Base-by-base conservation (phyloP, 2,329 filamentous ascomycete genomes). In the Calonectria multiphialidica region DNA sequence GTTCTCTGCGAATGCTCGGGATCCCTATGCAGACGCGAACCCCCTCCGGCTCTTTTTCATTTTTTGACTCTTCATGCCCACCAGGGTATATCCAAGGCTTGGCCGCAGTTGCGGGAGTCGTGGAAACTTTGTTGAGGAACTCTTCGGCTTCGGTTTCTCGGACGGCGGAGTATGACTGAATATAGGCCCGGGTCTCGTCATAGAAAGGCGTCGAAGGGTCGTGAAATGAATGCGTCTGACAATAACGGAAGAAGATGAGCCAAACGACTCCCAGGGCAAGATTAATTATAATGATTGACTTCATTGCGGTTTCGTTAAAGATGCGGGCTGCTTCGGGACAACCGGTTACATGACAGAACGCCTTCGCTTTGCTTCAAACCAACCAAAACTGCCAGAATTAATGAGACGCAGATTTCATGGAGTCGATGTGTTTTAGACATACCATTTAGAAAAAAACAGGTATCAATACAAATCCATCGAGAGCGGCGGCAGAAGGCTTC, bases 151-250 rank as follows among this genome's bases (percentile, higher is more conserved):
- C 73, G 10, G 50, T 57, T 16, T 80, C 74, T 18, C 80, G 72
- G 9, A 74, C 21, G 23, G 73, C 70, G 1, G 78, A 81, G 42
- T 81, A 80, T 30, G 65, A 59, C 3, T 72, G 77, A 30, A 67
- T 21, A 25, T 81, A 82, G 28, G 80, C 80, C 23, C 71, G 70
- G 6, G 15, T 28, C 12, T 67, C 37, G 18, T 80, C 71, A 66
- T 80, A 82, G 55, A 82, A 82, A 12, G 74, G 57, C 3, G 78
- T 80, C 0, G 78, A 80, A 1, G 78, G 78, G 18, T 80, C 78
- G 7, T 70, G 72, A 33, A 74, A 80, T 2, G 76, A 77, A n/a
- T 68, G 70, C 0, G 59, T 65, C 16, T 76, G 75, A 23, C 76
- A 76, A 15, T 79, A 65, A 21, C 73, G 76, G n/a, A 80, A 76